Conservation (phyloP, 345 rosid species). For the Lenwebbia sp. region DNA sequence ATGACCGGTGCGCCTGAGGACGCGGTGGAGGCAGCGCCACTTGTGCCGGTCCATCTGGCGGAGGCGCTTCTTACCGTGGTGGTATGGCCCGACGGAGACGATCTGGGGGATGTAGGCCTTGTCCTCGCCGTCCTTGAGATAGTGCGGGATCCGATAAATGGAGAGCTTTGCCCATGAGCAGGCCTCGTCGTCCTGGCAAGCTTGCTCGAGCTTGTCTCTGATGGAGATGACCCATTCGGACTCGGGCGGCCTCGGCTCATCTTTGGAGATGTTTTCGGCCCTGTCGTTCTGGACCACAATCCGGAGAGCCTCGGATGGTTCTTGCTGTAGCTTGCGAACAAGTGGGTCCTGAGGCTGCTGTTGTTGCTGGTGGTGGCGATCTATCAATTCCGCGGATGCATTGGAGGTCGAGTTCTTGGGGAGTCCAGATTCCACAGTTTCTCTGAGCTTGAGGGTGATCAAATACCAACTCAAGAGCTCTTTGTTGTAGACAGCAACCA, state of each 20-base stretch:
- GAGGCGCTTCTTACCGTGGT: slow-evolving; percentile 58
- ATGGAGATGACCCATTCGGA: slow-evolving; percentile 65
- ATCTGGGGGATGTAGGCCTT: slow-evolving; percentile 70
- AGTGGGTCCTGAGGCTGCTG: neutral
- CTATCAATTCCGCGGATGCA: neutral
- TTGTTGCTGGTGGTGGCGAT: slow-evolving; percentile 1
- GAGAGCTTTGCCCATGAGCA: slow-evolving; percentile 49
- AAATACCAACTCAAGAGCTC: slow-evolving; percentile 70
- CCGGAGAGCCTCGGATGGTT: slow-evolving; percentile 14
- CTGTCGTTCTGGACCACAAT: slow-evolving; percentile 7
- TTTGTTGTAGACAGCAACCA: slow-evolving; percentile 65
- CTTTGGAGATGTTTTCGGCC: slow-evolving; percentile 8
- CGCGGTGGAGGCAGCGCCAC: slow-evolving; percentile 63
- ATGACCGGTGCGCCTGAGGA: slow-evolving; percentile 49
- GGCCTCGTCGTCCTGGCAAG: slow-evolving; percentile 46
- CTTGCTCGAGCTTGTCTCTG: slow-evolving; percentile 49
- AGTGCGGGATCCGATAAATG: slow-evolving; percentile 50
- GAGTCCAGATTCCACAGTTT: slow-evolving; percentile 41
- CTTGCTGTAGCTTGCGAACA: slow-evolving; percentile 11
- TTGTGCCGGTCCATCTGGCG: slow-evolving; percentile 75
- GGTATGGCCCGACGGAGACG: slow-evolving; percentile 77
- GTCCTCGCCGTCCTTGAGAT: slow-evolving; percentile 58
- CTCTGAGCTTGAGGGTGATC: slow-evolving; percentile 56
- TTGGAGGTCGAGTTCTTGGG: slow-evolving; percentile 11
- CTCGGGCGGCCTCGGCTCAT: slow-evolving; percentile 15